These are phyloP conservation scores for Elsinoe arachidis DNA, from an alignment of 2,329 filamentous ascomycete species.

Conservation along the genomic window DNA sequence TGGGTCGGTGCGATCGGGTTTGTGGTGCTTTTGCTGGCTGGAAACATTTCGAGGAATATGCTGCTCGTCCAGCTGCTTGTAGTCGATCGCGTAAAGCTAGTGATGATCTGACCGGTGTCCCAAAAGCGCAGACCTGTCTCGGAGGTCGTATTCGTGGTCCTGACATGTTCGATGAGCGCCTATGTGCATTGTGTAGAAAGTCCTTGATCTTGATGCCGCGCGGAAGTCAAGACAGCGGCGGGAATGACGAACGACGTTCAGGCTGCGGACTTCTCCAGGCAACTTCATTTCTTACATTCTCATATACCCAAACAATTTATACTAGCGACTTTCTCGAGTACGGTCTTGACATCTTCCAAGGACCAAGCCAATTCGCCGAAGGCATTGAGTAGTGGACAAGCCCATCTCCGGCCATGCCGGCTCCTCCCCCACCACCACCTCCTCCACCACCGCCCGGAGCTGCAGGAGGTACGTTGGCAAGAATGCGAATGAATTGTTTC, in stretches of 20 bases:
- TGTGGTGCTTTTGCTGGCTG: neutral
- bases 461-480: conserved; percentile 38
- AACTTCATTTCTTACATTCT: conserved; percentile 2
- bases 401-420: conserved; percentile 31
- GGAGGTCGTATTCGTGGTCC: neutral
- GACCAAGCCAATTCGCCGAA: neutral
- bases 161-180: neutral
- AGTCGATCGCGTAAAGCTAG: neutral
- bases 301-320: neutral
- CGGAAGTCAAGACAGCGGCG: conserved; percentile 5
- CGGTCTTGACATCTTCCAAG: neutral
- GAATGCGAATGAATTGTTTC: neutral
- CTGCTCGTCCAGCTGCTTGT: neutral
- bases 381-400: neutral
- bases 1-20: neutral
- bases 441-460: conserved; percentile 53
- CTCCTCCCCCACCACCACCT: conserved; percentile 60
- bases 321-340: neutral
- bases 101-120: neutral
- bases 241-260: conserved; percentile 8
- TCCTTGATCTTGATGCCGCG: neutral
- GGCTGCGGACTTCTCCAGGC: conserved; percentile 9
- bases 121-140: neutral
- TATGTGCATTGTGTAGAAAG: neutral
- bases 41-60: neutral